A percentile compares a stretch with the other conserved stretches of the same genome.
Conservation (phyloP, 352 stramenopile genomes). For the Phytophthora nicotianae region DNA sequence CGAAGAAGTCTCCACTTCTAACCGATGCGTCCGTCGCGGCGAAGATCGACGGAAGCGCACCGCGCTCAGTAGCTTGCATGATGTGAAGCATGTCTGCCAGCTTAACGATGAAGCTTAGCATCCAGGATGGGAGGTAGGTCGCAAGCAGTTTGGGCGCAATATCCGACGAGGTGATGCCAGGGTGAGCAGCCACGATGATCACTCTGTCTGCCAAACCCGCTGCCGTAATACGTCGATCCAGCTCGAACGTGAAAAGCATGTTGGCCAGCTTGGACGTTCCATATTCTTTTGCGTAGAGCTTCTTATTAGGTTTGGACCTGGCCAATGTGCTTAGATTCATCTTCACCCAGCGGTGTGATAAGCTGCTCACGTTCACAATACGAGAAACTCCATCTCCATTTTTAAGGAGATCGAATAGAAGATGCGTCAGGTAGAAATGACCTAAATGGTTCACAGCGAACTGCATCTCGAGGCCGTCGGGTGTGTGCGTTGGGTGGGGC, state of each 20-base stretch:
- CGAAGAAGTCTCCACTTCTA: constrained; percentile 29
- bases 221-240: constrained; percentile 37
- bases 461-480: constrained; percentile 54
- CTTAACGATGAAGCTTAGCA: constrained; percentile 33
- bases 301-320: constrained; percentile 32
- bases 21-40: constrained; percentile 35
- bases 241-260: constrained; percentile 52
- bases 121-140: constrained; percentile 31
- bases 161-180: constrained; percentile 36
- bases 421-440: constrained; percentile 59
- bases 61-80: constrained; percentile 36
- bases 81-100: constrained; percentile 37
- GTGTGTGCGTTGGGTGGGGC: constrained; percentile 38
- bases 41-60: constrained; percentile 39
- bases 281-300: constrained; percentile 54
- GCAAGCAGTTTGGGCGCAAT: constrained; percentile 35
- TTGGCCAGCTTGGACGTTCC: constrained; percentile 51
- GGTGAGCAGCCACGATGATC: constrained; percentile 40
- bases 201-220: constrained; percentile 32
- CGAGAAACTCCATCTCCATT: constrained; percentile 23
- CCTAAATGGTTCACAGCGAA: constrained; percentile 69
- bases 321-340: constrained; percentile 38
- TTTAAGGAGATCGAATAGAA: constrained; percentile 60
- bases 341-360: constrained; percentile 37
- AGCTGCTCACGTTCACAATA: constrained; percentile 45